A percentile compares a stretch with the other conserved stretches of the same genome.
phyloP scores from a whole-genome alignment of 2,329 filamentous ascomycete genomes.

The Alternaria solani region DNA sequence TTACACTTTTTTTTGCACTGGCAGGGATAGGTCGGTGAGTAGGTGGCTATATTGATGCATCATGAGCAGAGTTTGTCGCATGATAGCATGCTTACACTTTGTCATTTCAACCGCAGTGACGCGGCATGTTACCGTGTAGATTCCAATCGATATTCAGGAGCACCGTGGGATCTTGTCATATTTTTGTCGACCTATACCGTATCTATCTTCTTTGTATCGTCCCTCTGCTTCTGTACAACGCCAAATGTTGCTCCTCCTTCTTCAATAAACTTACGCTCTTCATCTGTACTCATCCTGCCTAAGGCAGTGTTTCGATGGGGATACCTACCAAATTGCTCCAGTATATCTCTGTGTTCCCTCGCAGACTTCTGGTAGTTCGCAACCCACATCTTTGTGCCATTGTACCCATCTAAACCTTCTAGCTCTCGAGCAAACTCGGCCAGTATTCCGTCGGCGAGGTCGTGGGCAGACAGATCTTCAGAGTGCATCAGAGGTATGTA shows the following conservation, averaged over 20 bases:
- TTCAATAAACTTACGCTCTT: constrained; percentile 62
- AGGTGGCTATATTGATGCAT: not conserved
- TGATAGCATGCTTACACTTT: not conserved
- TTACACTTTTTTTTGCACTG: not conserved
- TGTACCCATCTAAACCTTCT: constrained; percentile 36
- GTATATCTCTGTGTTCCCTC: constrained; percentile 59
- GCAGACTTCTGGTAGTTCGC: constrained; percentile 50
- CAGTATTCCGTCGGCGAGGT: constrained; percentile 47
- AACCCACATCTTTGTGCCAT: constrained; percentile 39
- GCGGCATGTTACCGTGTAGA: not conserved
- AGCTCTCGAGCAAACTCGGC: constrained; percentile 47
- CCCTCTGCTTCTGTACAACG: constrained; percentile 23
- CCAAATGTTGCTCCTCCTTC: constrained; percentile 56
- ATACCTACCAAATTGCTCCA: constrained; percentile 66
- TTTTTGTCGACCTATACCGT: not conserved
- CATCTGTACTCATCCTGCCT: constrained; percentile 58
- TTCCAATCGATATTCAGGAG: not conserved
- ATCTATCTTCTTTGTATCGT: constrained; percentile 1
- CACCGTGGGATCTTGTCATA: not conserved
- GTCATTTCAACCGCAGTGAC: not conserved
- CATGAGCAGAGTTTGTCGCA: not conserved
- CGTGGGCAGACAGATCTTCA: constrained; percentile 59
- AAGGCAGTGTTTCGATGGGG: constrained; percentile 65
- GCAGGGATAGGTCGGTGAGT: not conserved
- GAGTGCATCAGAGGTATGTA: constrained; percentile 68